Percentiles rank a stretch among this genome's conserved stretches.
Conservation (phyloP, 2,329 filamentous ascomycete genomes). For the Diplocarpon rosae region DNA sequence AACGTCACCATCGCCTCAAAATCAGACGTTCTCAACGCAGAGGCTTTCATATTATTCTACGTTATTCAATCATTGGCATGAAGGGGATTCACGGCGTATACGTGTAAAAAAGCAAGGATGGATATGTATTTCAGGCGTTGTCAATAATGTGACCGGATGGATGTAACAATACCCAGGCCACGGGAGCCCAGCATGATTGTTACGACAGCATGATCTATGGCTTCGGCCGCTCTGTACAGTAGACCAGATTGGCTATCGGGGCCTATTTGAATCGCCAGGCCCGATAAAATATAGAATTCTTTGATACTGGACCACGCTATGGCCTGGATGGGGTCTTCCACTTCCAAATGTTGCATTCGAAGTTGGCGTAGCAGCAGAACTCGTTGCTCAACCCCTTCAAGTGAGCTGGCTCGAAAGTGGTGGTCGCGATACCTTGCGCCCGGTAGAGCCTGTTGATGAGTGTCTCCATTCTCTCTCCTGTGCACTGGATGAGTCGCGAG, state of each 20-base stretch:
- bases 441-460: conserved; percentile 58
- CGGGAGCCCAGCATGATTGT: not conserved
- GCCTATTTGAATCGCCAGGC: not conserved
- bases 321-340: conserved; percentile 21
- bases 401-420: conserved; percentile 58
- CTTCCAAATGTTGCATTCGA: conserved; percentile 48
- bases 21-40: conserved; percentile 72
- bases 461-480: conserved; percentile 63
- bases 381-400: conserved; percentile 68
- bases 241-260: not conserved
- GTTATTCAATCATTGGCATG: conserved; percentile 51
- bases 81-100: not conserved
- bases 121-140: conserved; percentile 7
- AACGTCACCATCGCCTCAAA: conserved; percentile 77
- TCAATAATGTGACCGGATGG: not conserved
- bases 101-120: conserved; percentile 1
- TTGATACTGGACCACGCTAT: not conserved
- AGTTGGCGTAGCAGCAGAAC: conserved; percentile 72
- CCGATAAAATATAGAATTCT: not conserved
- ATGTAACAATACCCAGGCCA: conserved; percentile 7
- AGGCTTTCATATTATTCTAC: conserved; percentile 90
- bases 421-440: conserved; percentile 49
- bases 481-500: conserved; percentile 51
- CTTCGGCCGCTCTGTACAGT: not conserved
- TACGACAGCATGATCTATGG: conserved; percentile 5